Evolutionary conservation across 23 red algal species (phyloP).

Genomic region (Chondrus crispus): DNA sequence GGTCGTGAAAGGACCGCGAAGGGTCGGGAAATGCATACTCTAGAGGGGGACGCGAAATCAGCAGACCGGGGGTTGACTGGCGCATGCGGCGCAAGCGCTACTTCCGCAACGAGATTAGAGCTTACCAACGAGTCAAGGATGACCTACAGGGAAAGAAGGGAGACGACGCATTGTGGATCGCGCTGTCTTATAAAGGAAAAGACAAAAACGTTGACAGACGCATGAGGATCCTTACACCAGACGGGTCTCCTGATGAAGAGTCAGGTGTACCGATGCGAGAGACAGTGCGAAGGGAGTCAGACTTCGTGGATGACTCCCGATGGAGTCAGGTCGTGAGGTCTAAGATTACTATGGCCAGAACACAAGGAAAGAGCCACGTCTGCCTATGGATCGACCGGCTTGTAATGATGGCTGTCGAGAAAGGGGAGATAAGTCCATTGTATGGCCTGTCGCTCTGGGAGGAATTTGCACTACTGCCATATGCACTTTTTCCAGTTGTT

Average conservation of each 20-base stretch:
- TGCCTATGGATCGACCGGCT: conserved; percentile 14
- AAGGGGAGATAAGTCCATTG: not conserved
- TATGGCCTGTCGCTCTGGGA: not conserved
- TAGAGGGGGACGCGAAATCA: no score
- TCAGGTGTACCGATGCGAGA: not conserved
- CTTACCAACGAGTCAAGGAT: no score
- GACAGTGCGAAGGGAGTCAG: not conserved
- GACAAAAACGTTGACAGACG: not conserved
- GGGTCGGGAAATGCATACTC: no score
- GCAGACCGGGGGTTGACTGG: no score
- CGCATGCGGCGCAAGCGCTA: no score
- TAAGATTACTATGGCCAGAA: not conserved
- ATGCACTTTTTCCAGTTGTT: not conserved
- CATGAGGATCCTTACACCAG: not conserved
- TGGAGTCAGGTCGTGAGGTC: conserved; percentile 16
- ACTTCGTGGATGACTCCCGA: conserved; percentile 10
- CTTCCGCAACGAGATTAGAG: no score
- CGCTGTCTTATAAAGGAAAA: not conserved
- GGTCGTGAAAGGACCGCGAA: no score
- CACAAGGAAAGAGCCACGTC: not conserved
- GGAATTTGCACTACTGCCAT: not conserved
- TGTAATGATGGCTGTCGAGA: not conserved
- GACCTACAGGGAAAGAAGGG: no score
- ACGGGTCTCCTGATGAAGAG: not conserved
- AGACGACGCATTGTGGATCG: not conserved